Base-by-base conservation (phyloP, 306 rosid genomes). In the Vigna angularis region DNA sequence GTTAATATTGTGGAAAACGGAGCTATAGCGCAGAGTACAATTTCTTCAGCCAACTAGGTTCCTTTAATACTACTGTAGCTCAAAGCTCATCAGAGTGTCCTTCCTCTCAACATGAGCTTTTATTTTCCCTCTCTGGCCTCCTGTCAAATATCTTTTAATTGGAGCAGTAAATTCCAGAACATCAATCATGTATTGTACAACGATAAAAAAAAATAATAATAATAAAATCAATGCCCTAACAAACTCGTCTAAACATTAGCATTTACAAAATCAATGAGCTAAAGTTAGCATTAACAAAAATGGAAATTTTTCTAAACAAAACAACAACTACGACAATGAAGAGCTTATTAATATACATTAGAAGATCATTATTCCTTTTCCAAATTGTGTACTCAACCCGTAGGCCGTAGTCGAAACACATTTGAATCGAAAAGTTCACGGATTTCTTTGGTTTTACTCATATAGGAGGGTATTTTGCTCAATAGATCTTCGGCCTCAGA, bases 401-500 rank as follows among this genome's bases (percentile, higher is more conserved):
- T 53, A 55, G 40, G 36, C 6, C 50, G 7, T 36, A 11, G 9
- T 20, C 9, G 18, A 68, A 58, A 62, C 49, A 32, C 20, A 57
- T 38, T 20, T 34, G 52, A 86, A 64, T 87, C 85, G 85, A 90
- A 89, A 53, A 89, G 91, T 49, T 87, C 86, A 76, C 70, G 30
- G 42, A 91, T 78, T 67, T 89, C 75, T 38, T 50, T 70, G 24
- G 61, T 93, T 26, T 70, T 68, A 36, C 88, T 87, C 63, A 94
- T 88, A 75, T 79, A 89, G 77, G 58, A 89, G 26, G 90, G 97
- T 70, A 90, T 90, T 77, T 85, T 88, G 72, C 50, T 83, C 74
- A 88, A 87, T 76, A 92, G 86, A 76, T 90, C 89, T 75, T 88
- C 87, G 63, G 93, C 94, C 80, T 94, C 97, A 30, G 77, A 69